A percentile compares a stretch with the other conserved stretches of the same genome.
These are phyloP conservation scores for Mollisia scopiformis DNA, from an alignment of 2,329 filamentous ascomycete species.

Conservation along the genomic window DNA sequence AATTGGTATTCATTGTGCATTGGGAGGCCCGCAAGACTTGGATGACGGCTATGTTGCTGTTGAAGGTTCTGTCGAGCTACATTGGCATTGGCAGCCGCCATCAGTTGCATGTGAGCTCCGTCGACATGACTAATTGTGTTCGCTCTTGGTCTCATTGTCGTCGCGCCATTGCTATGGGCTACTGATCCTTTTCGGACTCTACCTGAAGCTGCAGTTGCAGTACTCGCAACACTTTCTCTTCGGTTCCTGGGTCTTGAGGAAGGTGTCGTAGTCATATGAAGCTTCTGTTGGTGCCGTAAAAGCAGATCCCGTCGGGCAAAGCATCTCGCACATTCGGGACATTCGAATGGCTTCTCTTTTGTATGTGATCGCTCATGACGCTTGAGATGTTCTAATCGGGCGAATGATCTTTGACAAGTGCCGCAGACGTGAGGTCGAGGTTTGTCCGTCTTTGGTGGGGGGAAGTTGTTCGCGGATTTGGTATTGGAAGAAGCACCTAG, in stretches of 20 bases:
- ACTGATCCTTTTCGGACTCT: conserved; percentile 93
- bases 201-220: conserved; percentile 66
- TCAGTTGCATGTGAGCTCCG: conserved; percentile 71
- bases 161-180: conserved; percentile 57
- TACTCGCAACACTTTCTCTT: conserved; percentile 82
- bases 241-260: conserved; percentile 85
- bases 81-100: conserved; percentile 58
- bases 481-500: conserved; percentile 22
- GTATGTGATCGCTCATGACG: conserved; percentile 97
- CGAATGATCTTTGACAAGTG: conserved; percentile 91
- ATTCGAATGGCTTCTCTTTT: conserved; percentile 97
- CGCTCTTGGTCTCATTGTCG: conserved; percentile 80
- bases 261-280: conserved; percentile 90
- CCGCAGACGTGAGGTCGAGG: conserved; percentile 91
- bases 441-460: conserved; percentile 94
- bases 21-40: conserved; percentile 71
- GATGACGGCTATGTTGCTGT: conserved; percentile 68
- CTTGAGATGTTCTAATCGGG: conserved; percentile 93
- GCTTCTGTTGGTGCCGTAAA: conserved; percentile 95
- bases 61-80: conserved; percentile 52
- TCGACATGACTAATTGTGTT: conserved; percentile 98
- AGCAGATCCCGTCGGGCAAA: conserved; percentile 93
- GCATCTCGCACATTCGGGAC: conserved; percentile 89
- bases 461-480: conserved; percentile 47
- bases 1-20: conserved; percentile 66